Base-by-base conservation (phyloP, 73 alveolate species). In the Vitrella brassicaformis region DNA sequence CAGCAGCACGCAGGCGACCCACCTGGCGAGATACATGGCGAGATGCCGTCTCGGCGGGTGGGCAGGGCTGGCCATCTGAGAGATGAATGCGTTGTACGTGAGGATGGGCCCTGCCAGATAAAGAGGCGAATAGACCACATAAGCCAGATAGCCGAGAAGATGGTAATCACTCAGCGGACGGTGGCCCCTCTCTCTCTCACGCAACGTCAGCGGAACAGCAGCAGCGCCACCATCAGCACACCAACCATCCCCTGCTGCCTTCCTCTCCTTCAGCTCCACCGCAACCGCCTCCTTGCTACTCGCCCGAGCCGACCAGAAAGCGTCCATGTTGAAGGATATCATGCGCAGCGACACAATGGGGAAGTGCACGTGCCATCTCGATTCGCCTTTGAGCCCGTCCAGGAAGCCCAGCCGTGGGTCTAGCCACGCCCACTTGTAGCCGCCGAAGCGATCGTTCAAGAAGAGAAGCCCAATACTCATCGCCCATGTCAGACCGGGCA, bases 81-180 rank as follows among this genome's bases (percentile, higher is more conserved):
- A 79, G 26, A 74, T 71, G 75, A 72, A 79, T 32, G 86, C 81
- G 25, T 71, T 79, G 81, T 67, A 79, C 47, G 86, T 68, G 39
- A 70, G 47, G 27, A 75, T 79, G 0, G 86, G 86, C 68, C 86
- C 86, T 22, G 86, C 86, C 67, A 79, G 30, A 70, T 74, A 79
- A 26, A 79, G 86, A 0, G 86, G 86, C 10, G 86, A 74, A 30
- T 79, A 79, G 68, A 79, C 25, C 47, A 67, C 27, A 31, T 66
- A 73, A 56, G 78, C 27, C 74, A 73, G 25, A 29, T 32, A 67
- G 25, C 25, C 30, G 28, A n/a, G 1, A 27, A 72, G 10, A 65
- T 64, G 28, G 77, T 73, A 80, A 28, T 80, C 73, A 19, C 66
- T 67, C 81, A 66, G 31, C 1, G 68, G 73, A 9, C 73, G 56